These are phyloP conservation scores for Phascolomyces articulosus DNA, from an alignment of 371 early-diverging fungal species.

Conservation along the genomic window DNA sequence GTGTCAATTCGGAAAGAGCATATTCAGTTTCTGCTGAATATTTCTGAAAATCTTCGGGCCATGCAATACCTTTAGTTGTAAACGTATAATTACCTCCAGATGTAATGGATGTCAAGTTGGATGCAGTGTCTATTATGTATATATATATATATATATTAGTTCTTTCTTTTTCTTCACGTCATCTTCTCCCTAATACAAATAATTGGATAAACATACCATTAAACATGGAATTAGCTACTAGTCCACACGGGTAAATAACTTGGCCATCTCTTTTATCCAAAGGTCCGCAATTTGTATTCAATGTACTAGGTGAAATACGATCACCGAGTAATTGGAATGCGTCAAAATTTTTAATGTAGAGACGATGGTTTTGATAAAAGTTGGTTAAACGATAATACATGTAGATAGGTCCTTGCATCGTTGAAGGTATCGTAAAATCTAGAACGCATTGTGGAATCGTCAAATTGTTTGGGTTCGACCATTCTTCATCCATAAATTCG, in stretches of 20 bases:
- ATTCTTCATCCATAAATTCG: conserved; percentile 31
- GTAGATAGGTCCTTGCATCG: conserved; percentile 82
- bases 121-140: conserved; percentile 33
- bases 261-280: conserved; percentile 39
- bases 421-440: conserved; percentile 69
- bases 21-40: conserved; percentile 63
- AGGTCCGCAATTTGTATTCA: conserved; percentile 58
- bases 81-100: conserved; percentile 51
- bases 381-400: conserved; percentile 95
- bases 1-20: conserved; percentile 46
- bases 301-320: conserved; percentile 10
- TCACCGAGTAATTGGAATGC: conserved; percentile 82
- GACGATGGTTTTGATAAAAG: conserved; percentile 98
- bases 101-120: conserved; percentile 28
- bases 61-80: conserved; percentile 75
- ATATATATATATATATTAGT: no score
- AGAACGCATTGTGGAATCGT: conserved; percentile 70
- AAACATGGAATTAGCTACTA: conserved; percentile 97
- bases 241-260: conserved; percentile 95
- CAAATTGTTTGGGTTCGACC: conserved; percentile 44
- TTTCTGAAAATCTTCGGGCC: conserved; percentile 81
- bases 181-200: no score
- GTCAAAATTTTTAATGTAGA: conserved; percentile 93
- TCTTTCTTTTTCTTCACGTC: no score
- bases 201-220: conserved; percentile 57